Evolutionary conservation across 768 basidiomycete genomes (phyloP).

Genomic region (Leccinellum albellum): DNA sequence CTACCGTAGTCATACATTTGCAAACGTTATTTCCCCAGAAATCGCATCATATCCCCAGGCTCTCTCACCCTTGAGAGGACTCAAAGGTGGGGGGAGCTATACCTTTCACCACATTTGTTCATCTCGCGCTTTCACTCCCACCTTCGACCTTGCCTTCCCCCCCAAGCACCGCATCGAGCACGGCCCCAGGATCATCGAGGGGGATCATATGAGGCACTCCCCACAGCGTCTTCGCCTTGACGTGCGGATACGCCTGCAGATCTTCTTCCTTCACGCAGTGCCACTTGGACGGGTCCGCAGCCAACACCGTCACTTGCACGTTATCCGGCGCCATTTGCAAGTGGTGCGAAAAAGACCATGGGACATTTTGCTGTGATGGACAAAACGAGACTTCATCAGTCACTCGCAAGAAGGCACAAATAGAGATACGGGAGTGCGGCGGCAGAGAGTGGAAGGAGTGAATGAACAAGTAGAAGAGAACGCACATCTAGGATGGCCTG

Average conservation of each 20-base stretch:
- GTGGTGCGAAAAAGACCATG: constrained; percentile 18
- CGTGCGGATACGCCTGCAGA: constrained; percentile 3
- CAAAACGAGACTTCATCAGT: neutral
- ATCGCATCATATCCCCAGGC: too few species aligned
- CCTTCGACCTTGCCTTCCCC: neutral
- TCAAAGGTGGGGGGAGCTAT: too few species aligned
- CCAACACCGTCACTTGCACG: constrained; percentile 8
- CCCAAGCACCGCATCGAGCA: constrained; percentile 15
- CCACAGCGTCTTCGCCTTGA: constrained; percentile 5
- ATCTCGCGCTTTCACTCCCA: too few species aligned
- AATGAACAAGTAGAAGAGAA: too few species aligned
- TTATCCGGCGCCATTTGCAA: constrained; percentile 3
- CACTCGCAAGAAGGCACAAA: too few species aligned
- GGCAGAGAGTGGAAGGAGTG: too few species aligned
- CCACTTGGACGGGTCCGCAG: constrained; percentile 9
- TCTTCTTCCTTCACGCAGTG: neutral
- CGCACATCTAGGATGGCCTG: too few species aligned
- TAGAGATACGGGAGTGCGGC: too few species aligned
- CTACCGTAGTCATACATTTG: too few species aligned
- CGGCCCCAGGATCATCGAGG: constrained; percentile 6
- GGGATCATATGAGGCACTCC: constrained; percentile 13
- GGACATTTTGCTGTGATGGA: constrained; percentile 15
- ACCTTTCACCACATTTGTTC: too few species aligned
- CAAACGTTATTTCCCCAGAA: too few species aligned
- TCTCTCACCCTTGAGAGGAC: too few species aligned